phyloP scores from a whole-genome alignment of 108 stramenopile species.

The Thalassiosira profunda region DNA sequence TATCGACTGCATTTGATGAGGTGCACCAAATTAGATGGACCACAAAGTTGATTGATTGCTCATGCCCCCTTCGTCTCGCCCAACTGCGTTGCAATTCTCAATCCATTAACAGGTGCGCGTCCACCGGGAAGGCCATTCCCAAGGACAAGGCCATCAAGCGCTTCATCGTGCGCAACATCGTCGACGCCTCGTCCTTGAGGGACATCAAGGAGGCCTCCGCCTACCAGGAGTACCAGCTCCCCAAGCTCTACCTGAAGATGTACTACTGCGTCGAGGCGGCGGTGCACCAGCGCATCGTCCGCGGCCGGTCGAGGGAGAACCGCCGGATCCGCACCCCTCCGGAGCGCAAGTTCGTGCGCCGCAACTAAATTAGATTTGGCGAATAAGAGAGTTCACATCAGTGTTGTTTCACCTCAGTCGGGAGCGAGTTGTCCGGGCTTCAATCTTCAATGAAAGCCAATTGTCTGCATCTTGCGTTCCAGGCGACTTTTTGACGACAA shows the following conservation, averaged over 20 bases:
- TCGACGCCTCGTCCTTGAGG: slow-evolving; percentile 97
- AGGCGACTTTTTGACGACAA: no score
- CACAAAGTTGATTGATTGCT: background rate
- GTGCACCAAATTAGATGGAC: slow-evolving; percentile 6
- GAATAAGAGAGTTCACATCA: no score
- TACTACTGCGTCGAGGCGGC: slow-evolving; percentile 99
- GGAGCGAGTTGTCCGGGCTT: no score
- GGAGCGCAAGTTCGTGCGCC: slow-evolving; percentile 48
- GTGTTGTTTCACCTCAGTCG: no score
- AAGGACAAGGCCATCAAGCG: slow-evolving; percentile 99
- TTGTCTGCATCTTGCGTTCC: no score
- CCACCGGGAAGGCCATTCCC: slow-evolving; percentile 99
- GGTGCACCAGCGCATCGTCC: slow-evolving; percentile 99
- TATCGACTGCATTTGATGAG: background rate
- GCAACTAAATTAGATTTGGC: slow-evolving; percentile 33
- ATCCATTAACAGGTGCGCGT: slow-evolving; percentile 79
- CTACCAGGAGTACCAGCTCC: slow-evolving; percentile 98
- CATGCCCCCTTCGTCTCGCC: background rate
- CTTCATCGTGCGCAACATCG: slow-evolving; percentile 99
- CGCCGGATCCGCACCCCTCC: slow-evolving; percentile 97
- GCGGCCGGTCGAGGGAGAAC: slow-evolving; percentile 92
- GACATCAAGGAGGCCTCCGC: slow-evolving; percentile 99
- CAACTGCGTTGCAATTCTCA: background rate
- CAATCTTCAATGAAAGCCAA: no score
- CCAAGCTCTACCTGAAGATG: slow-evolving; percentile 99